Percentiles rank a stretch among this genome's conserved stretches.
Evolutionary conservation across 202 grass and related monocot genomes (phyloP).

Genomic region (Zoysia matrella): DNA sequence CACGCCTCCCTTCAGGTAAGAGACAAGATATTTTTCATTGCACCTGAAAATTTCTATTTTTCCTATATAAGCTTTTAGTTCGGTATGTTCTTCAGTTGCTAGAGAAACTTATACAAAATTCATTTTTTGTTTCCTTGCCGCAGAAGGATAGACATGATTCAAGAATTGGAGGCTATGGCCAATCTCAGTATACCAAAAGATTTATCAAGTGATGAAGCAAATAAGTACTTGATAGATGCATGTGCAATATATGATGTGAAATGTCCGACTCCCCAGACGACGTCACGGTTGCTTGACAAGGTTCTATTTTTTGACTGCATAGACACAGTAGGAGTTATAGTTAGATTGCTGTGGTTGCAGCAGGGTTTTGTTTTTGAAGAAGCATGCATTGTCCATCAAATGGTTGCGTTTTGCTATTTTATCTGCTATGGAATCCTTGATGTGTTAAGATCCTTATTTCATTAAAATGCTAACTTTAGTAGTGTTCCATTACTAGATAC

Average conservation of each 20-base stretch:
- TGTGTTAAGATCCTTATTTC: not conserved
- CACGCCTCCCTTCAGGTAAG: slow-evolving; percentile 91
- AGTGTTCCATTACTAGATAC: not conserved
- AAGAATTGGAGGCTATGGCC: slow-evolving; percentile 76
- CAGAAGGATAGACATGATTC: slow-evolving; percentile 89
- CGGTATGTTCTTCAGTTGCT: slow-evolving; percentile 12
- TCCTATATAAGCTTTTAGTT: not conserved
- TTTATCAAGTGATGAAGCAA: slow-evolving; percentile 8
- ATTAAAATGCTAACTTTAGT: slow-evolving; percentile 10
- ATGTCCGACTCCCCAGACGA: slow-evolving; percentile 93
- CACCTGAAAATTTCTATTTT: slow-evolving; percentile 18
- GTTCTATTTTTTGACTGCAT: slow-evolving; percentile 47
- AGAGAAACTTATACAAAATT: not conserved
- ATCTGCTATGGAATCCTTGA: not conserved
- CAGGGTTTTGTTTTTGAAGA: not conserved
- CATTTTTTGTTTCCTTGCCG: slow-evolving; percentile 34
- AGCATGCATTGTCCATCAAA: no score
- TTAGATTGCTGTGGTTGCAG: not conserved
- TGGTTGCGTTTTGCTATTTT: no score
- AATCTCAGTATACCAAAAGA: slow-evolving; percentile 85
- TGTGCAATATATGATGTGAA: slow-evolving; percentile 57
- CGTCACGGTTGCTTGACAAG: slow-evolving; percentile 93
- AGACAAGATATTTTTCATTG: no score
- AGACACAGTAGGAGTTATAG: not conserved
- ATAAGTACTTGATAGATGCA: no score